A percentile compares a stretch with the other conserved stretches of the same genome.
These are phyloP conservation scores for Vitellaria paradoxa DNA, from an alignment of 179 eudicot species.

Conservation along the genomic window DNA sequence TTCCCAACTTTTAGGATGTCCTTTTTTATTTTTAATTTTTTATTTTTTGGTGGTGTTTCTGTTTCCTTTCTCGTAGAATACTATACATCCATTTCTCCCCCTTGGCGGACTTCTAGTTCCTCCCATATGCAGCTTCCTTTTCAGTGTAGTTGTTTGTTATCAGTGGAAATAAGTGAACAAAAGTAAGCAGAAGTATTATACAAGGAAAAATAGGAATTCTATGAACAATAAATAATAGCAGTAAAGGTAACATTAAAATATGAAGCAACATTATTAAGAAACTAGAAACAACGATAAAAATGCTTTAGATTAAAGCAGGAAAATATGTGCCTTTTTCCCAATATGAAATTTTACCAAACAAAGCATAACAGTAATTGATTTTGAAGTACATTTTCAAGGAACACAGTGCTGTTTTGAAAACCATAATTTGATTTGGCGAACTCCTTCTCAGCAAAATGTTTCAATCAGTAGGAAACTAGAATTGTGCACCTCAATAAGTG, in stretches of 20 bases:
- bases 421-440: background rate
- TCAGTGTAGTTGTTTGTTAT: background rate
- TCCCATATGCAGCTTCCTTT: background rate
- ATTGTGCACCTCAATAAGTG: conserved; percentile 71
- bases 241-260: background rate
- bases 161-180: background rate
- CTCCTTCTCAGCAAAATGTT: background rate
- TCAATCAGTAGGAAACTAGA: conserved; percentile 1
- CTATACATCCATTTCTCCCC: background rate
- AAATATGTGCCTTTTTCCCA: background rate
- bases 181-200: background rate
- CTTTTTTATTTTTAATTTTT: background rate
- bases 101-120: background rate
- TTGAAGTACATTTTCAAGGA: background rate
- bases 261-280: background rate
- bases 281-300: background rate
- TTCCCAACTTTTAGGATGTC: background rate
- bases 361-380: background rate
- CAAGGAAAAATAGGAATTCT: background rate
- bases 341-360: background rate
- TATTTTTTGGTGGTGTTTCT: background rate
- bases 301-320: background rate
- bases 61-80: background rate
- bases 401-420: background rate
- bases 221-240: too few species aligned